Base-by-base conservation (phyloP, 192 early-diverging fungal species). In the Backusella mclennaniae region DNA sequence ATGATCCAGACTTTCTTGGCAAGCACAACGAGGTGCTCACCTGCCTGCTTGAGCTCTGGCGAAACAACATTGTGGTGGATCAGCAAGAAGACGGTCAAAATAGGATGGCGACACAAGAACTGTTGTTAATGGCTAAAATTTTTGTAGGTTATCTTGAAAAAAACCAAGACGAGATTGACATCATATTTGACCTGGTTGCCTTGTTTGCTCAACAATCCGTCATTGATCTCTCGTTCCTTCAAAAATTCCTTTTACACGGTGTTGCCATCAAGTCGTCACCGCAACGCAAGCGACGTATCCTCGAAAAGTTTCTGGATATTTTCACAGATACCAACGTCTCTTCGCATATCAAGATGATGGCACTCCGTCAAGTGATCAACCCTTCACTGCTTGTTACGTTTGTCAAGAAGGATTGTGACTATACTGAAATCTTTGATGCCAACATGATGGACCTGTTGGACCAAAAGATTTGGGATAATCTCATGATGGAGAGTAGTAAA, bases 301-400 rank as follows among this genome's bases (percentile, higher is more conserved):
- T 97, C 29, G 87, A 92, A 67, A 88, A 88, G 23, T 98, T 96
- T 80, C 83, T 98, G 74, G 81, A 89, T 14, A 72, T 87, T 11
- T 93, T 93, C 80, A 76, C 86, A 9, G 92, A 96, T 49, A 38
- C 63, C 23, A 83, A 72, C 17, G 76, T 88, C 39, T 85, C 94
- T 2, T 86, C 89, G 17, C 84, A 85, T 29, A 73, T 91, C 33
- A 96, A 96, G 77, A 94, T 94, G 72, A 87, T 87, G 66, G 78
- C 92, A 0, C 86, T 98, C 26, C 86, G 93, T 53, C 89, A 92
- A 59, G 86, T 99, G 46, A 87, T 98, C 49, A 97, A 93, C 71
- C 97, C 98, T 1, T 91, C 96, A 86, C 85, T 96, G 8, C 82
- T 96, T 36, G 89, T 92, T 1, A 79, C 90, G 0, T 88, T 96